Base-by-base conservation (phyloP, 345 rosid genomes). In the Carallia brachiata region DNA sequence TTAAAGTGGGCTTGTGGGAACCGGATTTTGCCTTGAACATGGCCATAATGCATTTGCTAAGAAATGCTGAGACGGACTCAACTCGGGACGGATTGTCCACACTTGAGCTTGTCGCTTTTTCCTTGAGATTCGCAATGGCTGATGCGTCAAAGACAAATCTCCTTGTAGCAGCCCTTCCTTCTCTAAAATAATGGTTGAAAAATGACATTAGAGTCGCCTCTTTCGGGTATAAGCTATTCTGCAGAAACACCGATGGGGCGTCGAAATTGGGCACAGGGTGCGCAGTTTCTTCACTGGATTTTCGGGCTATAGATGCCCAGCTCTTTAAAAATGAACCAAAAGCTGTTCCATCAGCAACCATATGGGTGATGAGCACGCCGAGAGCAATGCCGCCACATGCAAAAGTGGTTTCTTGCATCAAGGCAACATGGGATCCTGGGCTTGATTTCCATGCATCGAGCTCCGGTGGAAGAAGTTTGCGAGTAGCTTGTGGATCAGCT, bases 31-130 rank as follows among this genome's bases (percentile, higher is more conserved):
- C 57, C 70, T 80, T 80, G 70, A 71, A 4, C 15, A 77, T 79
- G 28, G 71, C 62, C 73, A 75, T 79, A 32, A 76, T 71, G 47
- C 67, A 37, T 77, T 74, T 79, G 80, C 86, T 71, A 12, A 87
- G 75, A 28, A 85, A 65, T 54, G 87, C 87, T n/a, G 85, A 68
- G 7, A 87, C 84, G n/a, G 73, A 81, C 64, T 89, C 90, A 0
- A 82, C 74, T 36, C 87, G 69, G 4, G 87, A 75, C 0, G 87
- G 86, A 19, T 82, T 75, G 23, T n/a, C 57, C 59, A 84, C 79
- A 12, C 55, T 70, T 34, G 66, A 63, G 61, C 78, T 77, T 6
- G 77, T 69, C n/a, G 78, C 83, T 31, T 54, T 78, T 3, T 39
- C 71, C 75, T 73, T 83, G 10, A 84, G 78, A 36, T 52, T 52